Evolutionary conservation across 2,329 filamentous ascomycete species (phyloP).

Genomic region (Xylariaceae sp.): DNA sequence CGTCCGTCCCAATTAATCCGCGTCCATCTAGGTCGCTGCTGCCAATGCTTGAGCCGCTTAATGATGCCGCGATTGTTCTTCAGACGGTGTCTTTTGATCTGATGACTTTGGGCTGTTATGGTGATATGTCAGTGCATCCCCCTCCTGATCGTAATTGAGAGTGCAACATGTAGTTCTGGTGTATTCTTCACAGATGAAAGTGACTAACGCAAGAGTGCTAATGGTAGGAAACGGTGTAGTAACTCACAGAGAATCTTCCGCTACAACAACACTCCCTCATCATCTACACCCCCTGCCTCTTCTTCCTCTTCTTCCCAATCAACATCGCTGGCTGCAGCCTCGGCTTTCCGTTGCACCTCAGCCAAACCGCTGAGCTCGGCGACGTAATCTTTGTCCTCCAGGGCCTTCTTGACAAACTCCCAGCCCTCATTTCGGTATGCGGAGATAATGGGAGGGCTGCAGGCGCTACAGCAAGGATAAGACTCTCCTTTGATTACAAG

Average conservation of each 20-base stretch:
- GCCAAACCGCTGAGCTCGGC: conserved; percentile 58
- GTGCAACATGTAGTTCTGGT: too few relatives aligned
- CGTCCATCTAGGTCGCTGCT: conserved; percentile 21
- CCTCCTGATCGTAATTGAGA: too few relatives aligned
- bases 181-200: too few relatives aligned
- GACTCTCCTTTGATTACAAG: conserved; percentile 70
- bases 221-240: too few relatives aligned
- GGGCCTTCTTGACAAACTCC: conserved; percentile 72
- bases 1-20: conserved; percentile 19
- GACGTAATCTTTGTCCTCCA: conserved; percentile 75
- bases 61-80: neutral
- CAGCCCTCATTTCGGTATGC: conserved; percentile 68
- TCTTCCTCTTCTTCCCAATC: conserved; percentile 36
- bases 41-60: conserved; percentile 28
- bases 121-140: too few relatives aligned
- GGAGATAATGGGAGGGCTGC: conserved; percentile 66
- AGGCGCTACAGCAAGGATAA: conserved; percentile 80
- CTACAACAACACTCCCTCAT: conserved; percentile 35
- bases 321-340: conserved; percentile 28
- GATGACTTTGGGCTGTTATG: conserved; percentile 15
- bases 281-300: conserved; percentile 27
- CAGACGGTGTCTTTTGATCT: neutral
- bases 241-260: conserved; percentile 15
- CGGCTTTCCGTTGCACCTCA: conserved; percentile 33
- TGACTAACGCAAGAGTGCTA: too few relatives aligned